Conservation (phyloP, 176 grass and related monocot genomes). For the Areca catechu region DNA sequence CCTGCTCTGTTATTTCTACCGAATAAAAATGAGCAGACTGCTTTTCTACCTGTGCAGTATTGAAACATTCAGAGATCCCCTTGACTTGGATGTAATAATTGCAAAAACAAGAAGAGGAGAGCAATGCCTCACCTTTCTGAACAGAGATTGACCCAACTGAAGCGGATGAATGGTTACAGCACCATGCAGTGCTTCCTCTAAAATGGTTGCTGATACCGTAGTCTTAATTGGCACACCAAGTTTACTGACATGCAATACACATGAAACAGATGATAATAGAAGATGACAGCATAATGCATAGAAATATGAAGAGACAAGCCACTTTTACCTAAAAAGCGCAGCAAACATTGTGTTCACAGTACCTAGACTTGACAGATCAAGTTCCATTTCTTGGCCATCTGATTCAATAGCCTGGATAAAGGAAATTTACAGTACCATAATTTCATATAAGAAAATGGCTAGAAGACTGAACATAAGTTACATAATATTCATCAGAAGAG, state of each 20-base stretch:
- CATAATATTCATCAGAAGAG: too few species aligned
- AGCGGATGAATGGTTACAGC: slow-evolving; percentile 59
- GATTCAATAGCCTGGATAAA: slow-evolving; percentile 64
- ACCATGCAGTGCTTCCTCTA: slow-evolving; percentile 96
- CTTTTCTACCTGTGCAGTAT: slow-evolving; percentile 79
- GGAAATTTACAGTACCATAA: too few species aligned
- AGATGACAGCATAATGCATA: too few species aligned
- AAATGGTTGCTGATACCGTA: slow-evolving; percentile 86
- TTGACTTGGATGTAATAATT: background rate
- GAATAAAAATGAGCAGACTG: slow-evolving; percentile 97
- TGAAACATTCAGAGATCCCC: slow-evolving; percentile 15
- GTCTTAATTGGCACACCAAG: slow-evolving; percentile 98
- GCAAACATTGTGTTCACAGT: slow-evolving; percentile 97
- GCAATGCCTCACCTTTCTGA: slow-evolving; percentile 52
- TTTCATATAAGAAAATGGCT: too few species aligned
- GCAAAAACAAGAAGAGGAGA: background rate
- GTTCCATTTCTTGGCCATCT: slow-evolving; percentile 88
- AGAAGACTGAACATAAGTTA: too few species aligned
- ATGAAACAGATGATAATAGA: background rate
- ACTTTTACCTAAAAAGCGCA: slow-evolving; percentile 81
- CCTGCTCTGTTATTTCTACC: slow-evolving; percentile 74
- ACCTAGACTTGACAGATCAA: slow-evolving; percentile 89
- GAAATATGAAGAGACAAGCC: too few species aligned
- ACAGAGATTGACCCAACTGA: slow-evolving; percentile 54
- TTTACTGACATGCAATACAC: slow-evolving; percentile 38